Evolutionary conservation across 805 yeast species (phyloP).

Genomic region (Sungouiozyma ichnusensis): DNA sequence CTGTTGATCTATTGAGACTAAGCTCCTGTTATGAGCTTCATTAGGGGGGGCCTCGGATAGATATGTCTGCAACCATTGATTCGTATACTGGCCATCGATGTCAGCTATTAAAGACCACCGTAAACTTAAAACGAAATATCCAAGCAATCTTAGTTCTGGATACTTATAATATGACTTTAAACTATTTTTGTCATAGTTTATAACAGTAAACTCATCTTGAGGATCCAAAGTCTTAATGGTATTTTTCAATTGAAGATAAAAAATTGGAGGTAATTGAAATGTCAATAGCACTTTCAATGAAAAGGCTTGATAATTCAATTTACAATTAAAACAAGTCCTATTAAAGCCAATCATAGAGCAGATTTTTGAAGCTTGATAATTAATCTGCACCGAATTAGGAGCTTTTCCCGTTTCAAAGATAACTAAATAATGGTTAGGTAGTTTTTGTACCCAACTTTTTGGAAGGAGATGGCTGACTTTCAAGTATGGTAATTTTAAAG

Average conservation of each 20-base stretch:
- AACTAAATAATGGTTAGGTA: constrained; percentile 32
- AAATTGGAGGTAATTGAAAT: constrained; percentile 19
- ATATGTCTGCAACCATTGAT: constrained; percentile 5
- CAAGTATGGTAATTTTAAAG: constrained; percentile 41
- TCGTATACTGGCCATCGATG: constrained; percentile 9
- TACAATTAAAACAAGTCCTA: constrained; percentile 5
- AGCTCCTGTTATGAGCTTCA: constrained; percentile 1
- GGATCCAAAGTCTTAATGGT: constrained; percentile 6
- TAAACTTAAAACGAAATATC: constrained; percentile 16
- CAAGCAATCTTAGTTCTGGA: constrained; percentile 17
- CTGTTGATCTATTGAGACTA: constrained; percentile 2
- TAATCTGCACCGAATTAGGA: constrained; percentile 33
- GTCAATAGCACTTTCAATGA: constrained; percentile 14
- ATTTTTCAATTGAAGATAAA: constrained; percentile 10
- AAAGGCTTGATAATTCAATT: constrained; percentile 12
- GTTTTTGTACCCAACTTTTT: constrained; percentile 22
- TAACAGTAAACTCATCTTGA: neutral
- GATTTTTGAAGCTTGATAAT: constrained; percentile 17
- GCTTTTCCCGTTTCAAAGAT: constrained; percentile 32
- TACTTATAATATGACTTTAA: constrained; percentile 7
- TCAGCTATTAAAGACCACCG: constrained; percentile 15
- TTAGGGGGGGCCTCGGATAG: neutral
- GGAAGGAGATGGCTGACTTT: constrained; percentile 35
- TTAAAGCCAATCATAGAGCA: constrained; percentile 7
- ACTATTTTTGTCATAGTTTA: constrained; percentile 4